Percentiles rank a stretch among this genome's conserved stretches.
phyloP scores from a whole-genome alignment of 2,329 filamentous ascomycete genomes.

The Chalaropsis thielavioides region DNA sequence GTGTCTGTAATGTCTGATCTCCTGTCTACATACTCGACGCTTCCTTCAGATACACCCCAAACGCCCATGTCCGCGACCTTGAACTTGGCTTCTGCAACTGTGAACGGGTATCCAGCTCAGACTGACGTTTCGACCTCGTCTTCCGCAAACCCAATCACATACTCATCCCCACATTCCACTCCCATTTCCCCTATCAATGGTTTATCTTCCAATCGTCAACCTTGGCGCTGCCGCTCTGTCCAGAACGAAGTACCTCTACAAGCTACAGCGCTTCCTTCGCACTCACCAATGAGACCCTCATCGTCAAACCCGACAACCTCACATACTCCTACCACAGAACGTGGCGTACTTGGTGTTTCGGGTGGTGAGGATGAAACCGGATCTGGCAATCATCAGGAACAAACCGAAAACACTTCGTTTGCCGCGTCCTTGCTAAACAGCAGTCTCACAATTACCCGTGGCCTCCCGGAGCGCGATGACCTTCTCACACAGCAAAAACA shows the following conservation, averaged over 20 bases:
- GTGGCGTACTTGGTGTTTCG: too few relatives aligned
- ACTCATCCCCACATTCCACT: not conserved
- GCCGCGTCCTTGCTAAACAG: not conserved
- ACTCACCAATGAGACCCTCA: not conserved
- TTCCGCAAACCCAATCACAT: not conserved
- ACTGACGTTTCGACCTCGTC: not conserved
- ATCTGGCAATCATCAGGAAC: too few relatives aligned
- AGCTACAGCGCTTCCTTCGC: constrained; percentile 30
- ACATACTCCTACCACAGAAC: not conserved
- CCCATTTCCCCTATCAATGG: constrained; percentile 7
- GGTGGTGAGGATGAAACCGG: too few relatives aligned
- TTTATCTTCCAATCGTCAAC: constrained; percentile 21
- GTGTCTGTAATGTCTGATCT: constrained; percentile 16
- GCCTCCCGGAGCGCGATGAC: constrained; percentile 24
- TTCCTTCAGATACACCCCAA: constrained; percentile 20
- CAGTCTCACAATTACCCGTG: constrained; percentile 11
- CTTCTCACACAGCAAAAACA: constrained; percentile 11
- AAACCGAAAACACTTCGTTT: not conserved
- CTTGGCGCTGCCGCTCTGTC: constrained; percentile 38
- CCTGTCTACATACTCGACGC: constrained; percentile 21
- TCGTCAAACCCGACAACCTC: not conserved
- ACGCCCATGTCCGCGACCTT: constrained; percentile 11
- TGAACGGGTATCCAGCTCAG: not conserved
- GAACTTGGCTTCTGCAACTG: not conserved
- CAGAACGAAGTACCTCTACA: constrained; percentile 34